Conservation (phyloP, 129 eudicot species). For the Escallonia rubra region DNA sequence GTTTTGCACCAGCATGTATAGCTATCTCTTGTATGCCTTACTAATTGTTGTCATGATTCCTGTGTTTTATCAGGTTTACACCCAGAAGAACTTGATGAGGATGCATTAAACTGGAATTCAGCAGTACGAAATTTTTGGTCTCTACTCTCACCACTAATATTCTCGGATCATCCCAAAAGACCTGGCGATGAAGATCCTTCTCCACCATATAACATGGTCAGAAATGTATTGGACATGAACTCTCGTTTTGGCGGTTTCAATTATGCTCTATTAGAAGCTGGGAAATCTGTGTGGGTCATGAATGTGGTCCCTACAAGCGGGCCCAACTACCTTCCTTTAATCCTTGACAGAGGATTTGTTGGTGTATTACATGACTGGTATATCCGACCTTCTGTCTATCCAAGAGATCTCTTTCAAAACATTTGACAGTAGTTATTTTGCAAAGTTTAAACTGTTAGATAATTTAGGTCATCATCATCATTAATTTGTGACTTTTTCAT, state of each 20-base stretch:
- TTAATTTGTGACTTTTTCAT: too few species aligned
- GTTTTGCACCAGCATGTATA: not conserved
- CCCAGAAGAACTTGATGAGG: constrained; percentile 74
- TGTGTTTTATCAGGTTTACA: constrained; percentile 42
- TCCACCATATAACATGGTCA: constrained; percentile 95
- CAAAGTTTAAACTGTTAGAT: too few species aligned
- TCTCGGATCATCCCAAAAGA: constrained; percentile 98
- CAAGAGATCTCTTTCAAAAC: too few species aligned
- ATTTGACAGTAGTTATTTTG: too few species aligned
- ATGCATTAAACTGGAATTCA: constrained; percentile 60
- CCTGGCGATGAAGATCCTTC: constrained; percentile 99
- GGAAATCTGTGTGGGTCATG: constrained; percentile 98
- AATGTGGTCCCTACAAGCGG: constrained; percentile 85
- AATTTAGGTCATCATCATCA: too few species aligned
- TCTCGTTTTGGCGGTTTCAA: constrained; percentile 90
- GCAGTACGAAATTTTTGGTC: constrained; percentile 83
- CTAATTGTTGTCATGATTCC: not conserved
- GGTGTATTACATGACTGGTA: constrained; percentile 98
- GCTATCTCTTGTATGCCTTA: not conserved
- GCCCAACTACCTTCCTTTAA: constrained; percentile 72
- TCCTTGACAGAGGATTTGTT: constrained; percentile 83
- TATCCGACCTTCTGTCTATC: constrained; percentile 8
- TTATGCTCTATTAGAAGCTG: constrained; percentile 75
- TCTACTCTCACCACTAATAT: constrained; percentile 84
- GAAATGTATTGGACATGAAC: constrained; percentile 97